Evolutionary conservation across 345 rosid species (phyloP).

Genomic region (Salix purpurea): DNA sequence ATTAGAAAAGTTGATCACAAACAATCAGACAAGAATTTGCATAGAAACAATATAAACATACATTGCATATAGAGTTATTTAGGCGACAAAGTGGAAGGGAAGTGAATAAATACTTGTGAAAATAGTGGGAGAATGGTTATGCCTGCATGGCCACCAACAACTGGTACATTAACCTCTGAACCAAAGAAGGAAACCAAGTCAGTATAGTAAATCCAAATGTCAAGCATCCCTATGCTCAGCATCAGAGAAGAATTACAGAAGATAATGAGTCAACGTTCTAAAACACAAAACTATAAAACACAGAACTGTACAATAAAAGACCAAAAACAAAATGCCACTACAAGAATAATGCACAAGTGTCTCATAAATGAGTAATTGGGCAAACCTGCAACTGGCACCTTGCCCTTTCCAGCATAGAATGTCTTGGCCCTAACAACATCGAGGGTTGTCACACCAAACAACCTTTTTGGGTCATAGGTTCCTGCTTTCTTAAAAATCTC

Average conservation of each 20-base stretch:
- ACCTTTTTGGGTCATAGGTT: constrained; percentile 55
- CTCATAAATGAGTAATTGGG: neutral
- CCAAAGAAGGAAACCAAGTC: neutral
- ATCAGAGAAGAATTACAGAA: neutral
- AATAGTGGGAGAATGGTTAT: constrained; percentile 74
- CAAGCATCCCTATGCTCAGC: neutral
- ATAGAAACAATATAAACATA: neutral
- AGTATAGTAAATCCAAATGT: neutral
- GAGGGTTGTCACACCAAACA: constrained; percentile 82
- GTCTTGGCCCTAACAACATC: constrained; percentile 82
- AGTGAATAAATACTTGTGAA: constrained; percentile 49
- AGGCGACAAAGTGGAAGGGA: neutral
- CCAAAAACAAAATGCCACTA: neutral
- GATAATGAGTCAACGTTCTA: neutral
- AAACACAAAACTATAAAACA: no score
- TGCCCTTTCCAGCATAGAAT: constrained; percentile 74
- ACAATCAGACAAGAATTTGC: neutral
- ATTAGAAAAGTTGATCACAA: neutral
- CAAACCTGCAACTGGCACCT: constrained; percentile 59
- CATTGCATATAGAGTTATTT: neutral
- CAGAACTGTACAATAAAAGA: neutral
- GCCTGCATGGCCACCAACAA: constrained; percentile 88
- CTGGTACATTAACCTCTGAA: constrained; percentile 70
- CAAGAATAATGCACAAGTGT: neutral
- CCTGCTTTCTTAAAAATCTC: constrained; percentile 82